A percentile compares a stretch with the other conserved stretches of the same genome.
phyloP scores from a whole-genome alignment of 768 basidiomycete genomes.

The Leccinum truebloodii region DNA sequence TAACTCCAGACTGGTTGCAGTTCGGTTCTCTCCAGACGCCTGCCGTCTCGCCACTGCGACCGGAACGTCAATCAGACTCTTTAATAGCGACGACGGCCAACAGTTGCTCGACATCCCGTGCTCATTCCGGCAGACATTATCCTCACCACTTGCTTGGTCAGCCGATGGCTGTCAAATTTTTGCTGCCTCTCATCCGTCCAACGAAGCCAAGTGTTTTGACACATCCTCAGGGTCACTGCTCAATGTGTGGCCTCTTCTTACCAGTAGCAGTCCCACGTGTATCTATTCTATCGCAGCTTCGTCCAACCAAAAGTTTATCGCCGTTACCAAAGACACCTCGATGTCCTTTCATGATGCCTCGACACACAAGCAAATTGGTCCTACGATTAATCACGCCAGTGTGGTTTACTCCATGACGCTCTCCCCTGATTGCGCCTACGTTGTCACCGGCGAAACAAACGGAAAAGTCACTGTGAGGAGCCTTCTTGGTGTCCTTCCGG shows the following conservation, averaged over 20 bases:
- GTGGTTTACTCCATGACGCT: accelerated
- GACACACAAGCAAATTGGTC: no score
- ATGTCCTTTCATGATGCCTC: no score
- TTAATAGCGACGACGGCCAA: background rate
- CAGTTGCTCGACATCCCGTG: background rate
- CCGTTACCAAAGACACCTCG: background rate
- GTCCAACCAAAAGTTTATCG: background rate
- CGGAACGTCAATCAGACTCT: background rate
- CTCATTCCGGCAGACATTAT: accelerated
- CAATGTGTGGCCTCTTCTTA: background rate
- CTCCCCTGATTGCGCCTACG: no score
- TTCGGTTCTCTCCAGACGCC: background rate
- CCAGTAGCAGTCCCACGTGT: no score
- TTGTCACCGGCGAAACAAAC: no score
- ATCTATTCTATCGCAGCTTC: background rate
- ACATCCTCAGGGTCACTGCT: background rate
- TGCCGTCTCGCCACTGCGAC: background rate
- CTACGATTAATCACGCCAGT: no score
- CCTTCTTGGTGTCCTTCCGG: no score
- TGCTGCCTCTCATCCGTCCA: background rate
- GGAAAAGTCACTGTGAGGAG: no score
- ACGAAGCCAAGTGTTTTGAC: background rate
- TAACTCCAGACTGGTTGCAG: background rate
- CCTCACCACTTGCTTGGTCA: background rate
- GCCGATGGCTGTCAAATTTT: background rate